These are phyloP conservation scores for Phaeosphaeria sp. DNA, from an alignment of 2,329 filamentous ascomycete species.

Conservation along the genomic window DNA sequence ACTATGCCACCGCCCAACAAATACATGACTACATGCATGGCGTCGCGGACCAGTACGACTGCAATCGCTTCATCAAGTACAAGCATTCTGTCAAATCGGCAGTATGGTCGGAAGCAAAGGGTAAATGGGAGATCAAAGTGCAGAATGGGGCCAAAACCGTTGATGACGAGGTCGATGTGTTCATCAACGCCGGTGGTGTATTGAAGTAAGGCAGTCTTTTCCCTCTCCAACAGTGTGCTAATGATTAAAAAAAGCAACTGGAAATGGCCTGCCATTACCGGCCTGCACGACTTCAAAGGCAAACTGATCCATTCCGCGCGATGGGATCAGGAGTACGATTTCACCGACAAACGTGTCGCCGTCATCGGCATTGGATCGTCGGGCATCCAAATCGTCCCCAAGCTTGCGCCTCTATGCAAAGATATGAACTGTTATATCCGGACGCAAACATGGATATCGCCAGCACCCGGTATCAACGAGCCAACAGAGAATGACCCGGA, in stretches of 20 bases:
- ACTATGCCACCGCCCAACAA: constrained; percentile 44
- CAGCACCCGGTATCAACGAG: too few species aligned
- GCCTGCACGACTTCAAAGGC: constrained; percentile 49
- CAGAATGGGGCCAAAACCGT: neutral
- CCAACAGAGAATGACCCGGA: too few species aligned
- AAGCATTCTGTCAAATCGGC: neutral
- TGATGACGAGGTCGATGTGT: neutral
- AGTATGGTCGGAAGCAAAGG: neutral
- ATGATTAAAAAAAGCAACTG: constrained; percentile 29
- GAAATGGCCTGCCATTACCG: constrained; percentile 53
- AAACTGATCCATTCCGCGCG: constrained; percentile 54
- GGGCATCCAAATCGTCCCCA: neutral
- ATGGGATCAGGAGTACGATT: constrained; percentile 49
- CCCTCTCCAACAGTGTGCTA: too few species aligned
- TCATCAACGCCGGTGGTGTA: too few species aligned
- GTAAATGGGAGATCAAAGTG: neutral
- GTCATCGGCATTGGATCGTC: constrained; percentile 43
- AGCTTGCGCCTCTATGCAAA: too few species aligned
- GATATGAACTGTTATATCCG: too few species aligned
- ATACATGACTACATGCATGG: constrained; percentile 47
- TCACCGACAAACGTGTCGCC: constrained; percentile 49
- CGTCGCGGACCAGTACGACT: constrained; percentile 39
- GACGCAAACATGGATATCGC: too few species aligned
- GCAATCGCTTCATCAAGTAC: neutral
- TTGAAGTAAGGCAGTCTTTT: too few species aligned